Percentiles rank a stretch among this genome's conserved stretches.
Evolutionary conservation across 176 grass and related monocot genomes (phyloP).

Genomic region (Eleusine indica): DNA sequence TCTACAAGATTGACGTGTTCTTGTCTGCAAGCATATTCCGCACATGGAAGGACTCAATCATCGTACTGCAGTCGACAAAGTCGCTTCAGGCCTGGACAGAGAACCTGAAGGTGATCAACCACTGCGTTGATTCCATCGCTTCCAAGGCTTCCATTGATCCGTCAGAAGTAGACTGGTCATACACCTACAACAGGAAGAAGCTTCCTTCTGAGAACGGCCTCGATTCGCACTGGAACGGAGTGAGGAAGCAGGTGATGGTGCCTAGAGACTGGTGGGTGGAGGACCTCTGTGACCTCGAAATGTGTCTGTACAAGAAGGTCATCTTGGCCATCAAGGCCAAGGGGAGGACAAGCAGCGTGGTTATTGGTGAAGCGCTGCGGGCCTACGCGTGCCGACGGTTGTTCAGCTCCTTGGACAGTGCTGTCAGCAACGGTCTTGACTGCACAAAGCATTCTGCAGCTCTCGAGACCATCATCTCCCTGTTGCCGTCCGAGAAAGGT

Average conservation of each 20-base stretch:
- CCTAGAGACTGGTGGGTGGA: conserved; percentile 98
- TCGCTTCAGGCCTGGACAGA: conserved; percentile 69
- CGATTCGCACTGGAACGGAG: conserved; percentile 77
- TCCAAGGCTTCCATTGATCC: conserved; percentile 74
- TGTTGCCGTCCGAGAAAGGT: conserved; percentile 58
- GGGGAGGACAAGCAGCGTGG: conserved; percentile 44
- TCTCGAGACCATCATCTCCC: conserved; percentile 63
- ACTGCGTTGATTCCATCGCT: conserved; percentile 77
- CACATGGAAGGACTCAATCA: conserved; percentile 95
- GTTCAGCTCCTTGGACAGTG: conserved; percentile 54
- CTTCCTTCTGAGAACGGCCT: conserved; percentile 69
- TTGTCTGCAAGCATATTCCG: conserved; percentile 76
- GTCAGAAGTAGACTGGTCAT: conserved; percentile 88
- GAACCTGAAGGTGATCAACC: conserved; percentile 73
- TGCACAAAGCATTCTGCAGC: conserved; percentile 35
- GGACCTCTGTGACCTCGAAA: conserved; percentile 92
- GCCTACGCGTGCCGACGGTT: conserved; percentile 74
- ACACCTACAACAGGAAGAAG: conserved; percentile 93
- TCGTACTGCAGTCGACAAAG: conserved; percentile 78
- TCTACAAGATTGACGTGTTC: conserved; percentile 98
- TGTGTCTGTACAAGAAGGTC: conserved; percentile 73
- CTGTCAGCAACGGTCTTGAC: conserved; percentile 56
- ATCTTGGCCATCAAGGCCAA: conserved; percentile 72
- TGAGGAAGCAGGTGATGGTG: conserved; percentile 64
- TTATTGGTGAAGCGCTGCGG: conserved; percentile 79